Conservation (phyloP, 83 land plant genomes). For the Diphasiastrum complanatum region DNA sequence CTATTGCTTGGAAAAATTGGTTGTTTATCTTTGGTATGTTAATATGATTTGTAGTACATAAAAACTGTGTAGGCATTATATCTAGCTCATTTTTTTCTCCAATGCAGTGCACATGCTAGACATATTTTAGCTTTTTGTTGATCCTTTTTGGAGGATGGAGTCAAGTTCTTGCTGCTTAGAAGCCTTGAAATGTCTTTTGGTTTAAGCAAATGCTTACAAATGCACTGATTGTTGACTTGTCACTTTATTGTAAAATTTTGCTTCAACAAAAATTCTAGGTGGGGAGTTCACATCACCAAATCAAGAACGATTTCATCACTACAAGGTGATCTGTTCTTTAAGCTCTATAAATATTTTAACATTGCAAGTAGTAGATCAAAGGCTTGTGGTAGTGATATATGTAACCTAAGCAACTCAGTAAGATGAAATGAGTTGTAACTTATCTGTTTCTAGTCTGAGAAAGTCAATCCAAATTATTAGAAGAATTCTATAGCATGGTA, state of each 20-base stretch:
- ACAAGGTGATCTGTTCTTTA: slow-evolving; percentile 56
- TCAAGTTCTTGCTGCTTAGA: neutral
- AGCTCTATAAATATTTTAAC: neutral
- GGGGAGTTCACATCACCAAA: slow-evolving; percentile 96
- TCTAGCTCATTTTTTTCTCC: slow-evolving; percentile 2
- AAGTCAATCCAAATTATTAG: too few species aligned
- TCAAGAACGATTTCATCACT: slow-evolving; percentile 97
- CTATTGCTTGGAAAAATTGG: slow-evolving; percentile 92
- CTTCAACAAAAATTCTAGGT: too few species aligned
- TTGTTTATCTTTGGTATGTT: slow-evolving; percentile 86
- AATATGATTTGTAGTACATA: too few species aligned
- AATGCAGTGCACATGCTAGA: neutral
- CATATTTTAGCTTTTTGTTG: slow-evolving; percentile 2
- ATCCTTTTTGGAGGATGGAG: neutral
- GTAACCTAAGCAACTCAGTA: too few species aligned
- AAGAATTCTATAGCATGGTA: too few species aligned
- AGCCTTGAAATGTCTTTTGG: neutral
- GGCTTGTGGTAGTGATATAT: too few species aligned
- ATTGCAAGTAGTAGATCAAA: neutral
- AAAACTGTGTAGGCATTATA: too few species aligned
- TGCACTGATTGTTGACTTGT: neutral
- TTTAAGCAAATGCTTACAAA: too few species aligned
- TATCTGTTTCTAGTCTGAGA: too few species aligned
- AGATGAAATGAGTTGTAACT: too few species aligned
- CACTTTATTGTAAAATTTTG: neutral